These are phyloP conservation scores for Leccinum pellstonianum DNA, from an alignment of 768 basidiomycete species.

Conservation along the genomic window DNA sequence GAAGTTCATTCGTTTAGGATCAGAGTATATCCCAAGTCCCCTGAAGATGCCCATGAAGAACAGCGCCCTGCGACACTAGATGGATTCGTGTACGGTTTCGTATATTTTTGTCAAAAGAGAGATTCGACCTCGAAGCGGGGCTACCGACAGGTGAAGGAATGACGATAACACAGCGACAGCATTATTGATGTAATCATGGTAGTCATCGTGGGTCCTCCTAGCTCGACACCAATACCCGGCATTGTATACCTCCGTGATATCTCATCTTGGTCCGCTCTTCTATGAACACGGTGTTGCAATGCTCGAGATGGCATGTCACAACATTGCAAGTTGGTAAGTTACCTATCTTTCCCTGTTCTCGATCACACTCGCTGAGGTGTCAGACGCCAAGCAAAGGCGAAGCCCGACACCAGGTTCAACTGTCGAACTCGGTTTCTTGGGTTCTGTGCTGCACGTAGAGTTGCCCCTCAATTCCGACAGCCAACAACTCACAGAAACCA, in stretches of 20 bases:
- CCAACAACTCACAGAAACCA: conserved; percentile 65
- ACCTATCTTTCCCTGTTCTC: not conserved
- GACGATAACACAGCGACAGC: not conserved
- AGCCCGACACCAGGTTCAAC: conserved; percentile 62
- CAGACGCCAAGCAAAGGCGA: conserved; percentile 61
- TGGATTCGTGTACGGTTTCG: conserved; percentile 75
- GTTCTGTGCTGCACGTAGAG: conserved; percentile 69
- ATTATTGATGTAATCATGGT: conserved; percentile 5
- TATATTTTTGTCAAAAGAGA: conserved; percentile 70
- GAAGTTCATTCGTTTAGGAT: conserved; percentile 87
- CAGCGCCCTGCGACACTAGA: conserved; percentile 46
- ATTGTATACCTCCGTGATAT: conserved; percentile 68
- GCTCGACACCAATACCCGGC: conserved; percentile 80
- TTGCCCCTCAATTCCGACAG: conserved; percentile 68
- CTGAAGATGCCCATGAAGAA: conserved; percentile 15
- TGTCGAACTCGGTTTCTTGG: conserved; percentile 82
- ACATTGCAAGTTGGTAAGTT: conserved; percentile 79
- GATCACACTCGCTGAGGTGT: conserved; percentile 9
- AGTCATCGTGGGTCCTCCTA: conserved; percentile 65
- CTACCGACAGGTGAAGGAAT: conserved; percentile 65
- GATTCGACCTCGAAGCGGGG: conserved; percentile 71
- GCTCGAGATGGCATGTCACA: conserved; percentile 83
- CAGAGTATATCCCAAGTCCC: conserved; percentile 44
- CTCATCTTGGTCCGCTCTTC: conserved; percentile 72
- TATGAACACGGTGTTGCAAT: conserved; percentile 73